phyloP scores from a whole-genome alignment of 148 eudicot species.

The Hydrangea macrophylla region DNA sequence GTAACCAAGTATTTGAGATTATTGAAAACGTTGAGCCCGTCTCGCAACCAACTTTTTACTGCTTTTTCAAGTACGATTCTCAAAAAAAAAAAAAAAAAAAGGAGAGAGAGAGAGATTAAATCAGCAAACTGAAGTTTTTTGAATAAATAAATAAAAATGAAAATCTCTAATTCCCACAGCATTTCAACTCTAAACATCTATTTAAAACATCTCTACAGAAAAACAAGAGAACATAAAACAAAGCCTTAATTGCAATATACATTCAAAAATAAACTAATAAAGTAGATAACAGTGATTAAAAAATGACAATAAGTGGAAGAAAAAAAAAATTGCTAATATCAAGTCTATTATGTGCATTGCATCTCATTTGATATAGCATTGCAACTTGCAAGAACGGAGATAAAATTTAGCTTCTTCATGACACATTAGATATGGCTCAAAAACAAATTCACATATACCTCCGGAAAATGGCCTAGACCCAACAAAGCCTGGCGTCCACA shows the following conservation, averaged over 20 bases:
- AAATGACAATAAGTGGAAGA: no score
- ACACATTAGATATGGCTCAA: constrained; percentile 5
- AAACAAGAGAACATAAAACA: not conserved
- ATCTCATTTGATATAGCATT: not conserved
- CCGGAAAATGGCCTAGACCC: constrained; percentile 80
- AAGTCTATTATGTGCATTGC: not conserved
- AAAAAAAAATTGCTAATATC: not conserved
- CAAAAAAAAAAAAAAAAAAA: no score
- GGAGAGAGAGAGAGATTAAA: no score
- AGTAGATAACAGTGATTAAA: not conserved
- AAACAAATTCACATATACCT: constrained; percentile 47
- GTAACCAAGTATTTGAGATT: no score
- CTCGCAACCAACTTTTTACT: no score
- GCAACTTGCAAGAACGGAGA: not conserved
- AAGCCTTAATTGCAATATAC: not conserved
- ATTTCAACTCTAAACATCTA: no score
- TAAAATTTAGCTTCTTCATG: not conserved
- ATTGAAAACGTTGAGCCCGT: no score
- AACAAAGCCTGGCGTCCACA: constrained; percentile 96
- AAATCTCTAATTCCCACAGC: no score
- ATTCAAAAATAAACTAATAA: not conserved
- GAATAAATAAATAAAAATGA: no score
- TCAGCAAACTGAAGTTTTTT: no score
- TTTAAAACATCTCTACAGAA: no score
- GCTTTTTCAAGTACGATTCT: no score